phyloP scores from a whole-genome alignment of 208 protist genomes.

The Wallacemonas sp. region DNA sequence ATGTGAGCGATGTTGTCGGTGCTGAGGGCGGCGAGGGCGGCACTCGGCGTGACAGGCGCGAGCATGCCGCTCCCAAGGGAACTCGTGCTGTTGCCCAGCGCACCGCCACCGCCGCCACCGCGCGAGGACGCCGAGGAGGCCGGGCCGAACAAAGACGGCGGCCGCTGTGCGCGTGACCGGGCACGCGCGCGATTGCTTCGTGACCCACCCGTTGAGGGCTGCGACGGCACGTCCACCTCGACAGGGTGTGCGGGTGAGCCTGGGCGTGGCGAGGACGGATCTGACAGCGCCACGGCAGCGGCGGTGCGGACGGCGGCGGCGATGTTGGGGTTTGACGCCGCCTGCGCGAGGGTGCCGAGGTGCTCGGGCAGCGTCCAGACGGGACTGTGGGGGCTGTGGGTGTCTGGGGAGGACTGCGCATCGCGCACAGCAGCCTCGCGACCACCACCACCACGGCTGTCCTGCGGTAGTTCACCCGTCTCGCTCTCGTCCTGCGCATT shows the following conservation, averaged over 20 bases:
- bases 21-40: conserved; percentile 2
- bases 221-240: neutral
- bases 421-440: too few relatives aligned
- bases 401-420: too few relatives aligned
- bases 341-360: neutral
- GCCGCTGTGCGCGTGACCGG: neutral
- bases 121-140: too few relatives aligned
- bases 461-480: too few relatives aligned
- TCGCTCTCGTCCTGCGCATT: too few relatives aligned
- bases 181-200: neutral
- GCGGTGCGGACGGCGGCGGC: conserved; percentile 7
- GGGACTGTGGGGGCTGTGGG: conserved; percentile 3
- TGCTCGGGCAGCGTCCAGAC: neutral
- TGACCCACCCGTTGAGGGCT: neutral
- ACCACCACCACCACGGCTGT: too few relatives aligned
- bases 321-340: neutral
- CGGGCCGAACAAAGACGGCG: conserved; percentile 1
- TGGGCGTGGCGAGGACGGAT: neutral
- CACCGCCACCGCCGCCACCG: neutral
- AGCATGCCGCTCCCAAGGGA: neutral
- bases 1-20: neutral
- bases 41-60: conserved; percentile 6
- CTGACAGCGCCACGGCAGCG: neutral
- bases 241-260: neutral
- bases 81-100: neutral